Evolutionary conservation across 2,329 filamentous ascomycete species (phyloP).

Genomic region (Hymenoscyphus albidus): DNA sequence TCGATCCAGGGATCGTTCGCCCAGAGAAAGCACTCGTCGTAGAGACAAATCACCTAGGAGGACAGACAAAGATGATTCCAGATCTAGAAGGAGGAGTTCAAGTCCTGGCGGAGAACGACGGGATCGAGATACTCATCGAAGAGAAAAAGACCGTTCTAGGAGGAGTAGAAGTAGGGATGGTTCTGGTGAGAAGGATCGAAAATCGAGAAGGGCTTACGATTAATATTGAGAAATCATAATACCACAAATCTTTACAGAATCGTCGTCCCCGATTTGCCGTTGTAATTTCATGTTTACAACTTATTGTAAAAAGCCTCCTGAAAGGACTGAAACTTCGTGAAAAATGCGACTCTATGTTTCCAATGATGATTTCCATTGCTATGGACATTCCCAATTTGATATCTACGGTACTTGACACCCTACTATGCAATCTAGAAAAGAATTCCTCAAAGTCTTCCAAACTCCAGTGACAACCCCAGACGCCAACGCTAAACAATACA

Average conservation of each 20-base stretch:
- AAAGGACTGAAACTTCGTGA: background rate
- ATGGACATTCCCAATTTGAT: background rate
- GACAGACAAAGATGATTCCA: slow-evolving; percentile 1
- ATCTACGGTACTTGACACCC: background rate
- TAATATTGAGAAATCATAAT: background rate
- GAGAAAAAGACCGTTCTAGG: slow-evolving; percentile 11
- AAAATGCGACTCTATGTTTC: background rate
- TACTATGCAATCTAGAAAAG: background rate
- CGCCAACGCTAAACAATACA: slow-evolving; percentile 28
- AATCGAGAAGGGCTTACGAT: background rate
- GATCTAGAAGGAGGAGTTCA: slow-evolving; percentile 8
- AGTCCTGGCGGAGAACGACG: slow-evolving; percentile 5
- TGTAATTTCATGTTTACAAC: background rate
- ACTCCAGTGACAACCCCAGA: background rate
- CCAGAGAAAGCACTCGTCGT: background rate
- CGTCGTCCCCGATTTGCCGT: background rate
- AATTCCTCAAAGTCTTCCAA: background rate
- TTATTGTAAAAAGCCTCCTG: background rate
- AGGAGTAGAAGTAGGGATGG: slow-evolving; percentile 16
- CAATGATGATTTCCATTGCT: background rate
- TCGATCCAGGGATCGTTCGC: slow-evolving; percentile 18
- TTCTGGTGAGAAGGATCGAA: background rate
- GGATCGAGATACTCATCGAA: slow-evolving; percentile 13
- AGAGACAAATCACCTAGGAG: background rate
- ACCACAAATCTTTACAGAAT: background rate